Percentiles rank a stretch among this genome's conserved stretches.
phyloP scores from a whole-genome alignment of 345 rosid genomes.

The Eutrema heterophyllum region DNA sequence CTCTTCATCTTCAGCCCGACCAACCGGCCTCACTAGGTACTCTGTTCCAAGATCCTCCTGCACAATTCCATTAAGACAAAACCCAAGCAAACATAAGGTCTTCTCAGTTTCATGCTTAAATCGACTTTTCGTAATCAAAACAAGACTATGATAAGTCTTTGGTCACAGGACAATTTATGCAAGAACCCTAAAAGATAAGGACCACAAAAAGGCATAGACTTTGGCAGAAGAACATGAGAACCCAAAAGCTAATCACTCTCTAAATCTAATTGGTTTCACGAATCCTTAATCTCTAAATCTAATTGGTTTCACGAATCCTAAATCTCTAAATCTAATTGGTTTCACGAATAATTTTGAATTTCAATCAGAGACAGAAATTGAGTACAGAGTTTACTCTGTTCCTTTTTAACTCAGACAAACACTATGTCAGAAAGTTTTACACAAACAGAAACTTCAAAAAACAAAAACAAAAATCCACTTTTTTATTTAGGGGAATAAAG shows the following conservation, averaged over 20 bases:
- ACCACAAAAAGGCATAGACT: not conserved
- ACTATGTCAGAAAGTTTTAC: not conserved
- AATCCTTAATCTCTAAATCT: no score
- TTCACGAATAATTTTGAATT: not conserved
- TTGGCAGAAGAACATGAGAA: not conserved
- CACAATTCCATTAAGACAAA: not conserved
- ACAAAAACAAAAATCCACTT: not conserved
- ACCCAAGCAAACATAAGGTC: not conserved
- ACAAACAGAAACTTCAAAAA: not conserved
- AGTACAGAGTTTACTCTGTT: not conserved
- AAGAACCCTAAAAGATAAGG: not conserved
- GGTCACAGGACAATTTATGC: not conserved
- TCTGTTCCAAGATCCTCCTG: constrained; percentile 84
- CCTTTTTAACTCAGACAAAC: not conserved
- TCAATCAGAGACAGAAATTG: not conserved
- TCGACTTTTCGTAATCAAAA: not conserved
- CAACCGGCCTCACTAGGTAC: constrained; percentile 78
- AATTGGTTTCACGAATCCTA: not conserved
- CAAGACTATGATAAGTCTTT: not conserved
- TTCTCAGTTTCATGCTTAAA: not conserved
- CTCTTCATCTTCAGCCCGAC: constrained; percentile 77
- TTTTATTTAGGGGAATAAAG: not conserved
- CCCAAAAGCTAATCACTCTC: not conserved
- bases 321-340: no score
- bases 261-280: not conserved